Percentiles rank a stretch among this genome's conserved stretches.
phyloP scores from a whole-genome alignment of 805 yeast genomes.

The Wickerhamomyces canadensis region DNA sequence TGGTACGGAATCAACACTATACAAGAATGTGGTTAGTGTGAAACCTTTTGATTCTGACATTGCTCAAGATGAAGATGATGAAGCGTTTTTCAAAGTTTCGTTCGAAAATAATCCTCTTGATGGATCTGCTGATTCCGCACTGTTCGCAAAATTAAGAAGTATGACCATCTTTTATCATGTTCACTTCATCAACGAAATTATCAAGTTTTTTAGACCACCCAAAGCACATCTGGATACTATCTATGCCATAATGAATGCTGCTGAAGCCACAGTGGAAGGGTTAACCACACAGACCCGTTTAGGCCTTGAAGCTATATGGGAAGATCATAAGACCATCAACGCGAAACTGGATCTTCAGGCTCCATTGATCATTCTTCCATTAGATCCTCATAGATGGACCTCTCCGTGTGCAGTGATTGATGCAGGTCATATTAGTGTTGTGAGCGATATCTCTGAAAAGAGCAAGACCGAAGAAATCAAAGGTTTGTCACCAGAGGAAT shows the following conservation, averaged over 20 bases:
- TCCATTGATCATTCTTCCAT: conserved; percentile 82
- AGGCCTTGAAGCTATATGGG: conserved; percentile 89
- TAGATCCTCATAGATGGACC: conserved; percentile 70
- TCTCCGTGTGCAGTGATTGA: conserved; percentile 90
- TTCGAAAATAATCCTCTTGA: conserved; percentile 88
- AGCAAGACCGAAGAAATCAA: conserved; percentile 64
- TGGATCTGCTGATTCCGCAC: conserved; percentile 72
- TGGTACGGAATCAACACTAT: conserved; percentile 72
- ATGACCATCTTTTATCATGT: conserved; percentile 89
- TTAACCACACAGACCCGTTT: conserved; percentile 83
- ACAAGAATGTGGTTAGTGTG: conserved; percentile 83
- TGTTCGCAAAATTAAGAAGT: conserved; percentile 70
- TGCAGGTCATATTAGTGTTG: conserved; percentile 89
- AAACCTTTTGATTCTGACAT: conserved; percentile 49
- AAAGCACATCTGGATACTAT: conserved; percentile 80
- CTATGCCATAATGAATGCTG: conserved; percentile 87
- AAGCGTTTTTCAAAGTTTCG: conserved; percentile 75
- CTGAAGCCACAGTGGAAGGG: conserved; percentile 91
- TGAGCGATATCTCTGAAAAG: conserved; percentile 74
- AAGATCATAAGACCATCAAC: conserved; percentile 88
- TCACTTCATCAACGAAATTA: conserved; percentile 70
- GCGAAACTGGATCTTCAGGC: conserved; percentile 88
- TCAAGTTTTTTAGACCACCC: conserved; percentile 80
- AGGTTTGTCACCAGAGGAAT: conserved; percentile 60
- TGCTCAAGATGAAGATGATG: conserved; percentile 25